Evolutionary conservation across 495 filamentous ascomycete genomes (phyloP).

Genomic region (Penicilliopsis zonata): DNA sequence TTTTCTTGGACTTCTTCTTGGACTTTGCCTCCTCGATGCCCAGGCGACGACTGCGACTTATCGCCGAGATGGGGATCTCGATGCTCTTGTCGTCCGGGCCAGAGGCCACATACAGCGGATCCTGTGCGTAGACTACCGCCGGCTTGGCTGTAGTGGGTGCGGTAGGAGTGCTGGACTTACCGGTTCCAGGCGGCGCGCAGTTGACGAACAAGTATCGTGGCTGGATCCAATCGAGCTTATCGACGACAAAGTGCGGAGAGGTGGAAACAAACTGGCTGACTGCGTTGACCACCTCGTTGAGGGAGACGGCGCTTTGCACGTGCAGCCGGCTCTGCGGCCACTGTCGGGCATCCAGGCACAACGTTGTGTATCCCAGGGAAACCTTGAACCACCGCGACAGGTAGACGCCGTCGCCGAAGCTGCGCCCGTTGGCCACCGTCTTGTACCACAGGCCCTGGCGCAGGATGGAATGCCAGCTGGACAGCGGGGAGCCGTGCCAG

Average conservation of each 20-base stretch:
- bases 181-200: too few relatives aligned
- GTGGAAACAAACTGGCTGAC: slow-evolving; percentile 44
- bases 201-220: slow-evolving; percentile 76
- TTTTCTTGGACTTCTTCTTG: slow-evolving; percentile 7
- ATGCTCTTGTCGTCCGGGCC: slow-evolving; percentile 22
- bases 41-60: slow-evolving; percentile 26
- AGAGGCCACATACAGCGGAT: slow-evolving; percentile 31
- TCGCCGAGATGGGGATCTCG: slow-evolving; percentile 38
- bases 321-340: slow-evolving; percentile 60
- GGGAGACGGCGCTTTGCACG: slow-evolving; percentile 47
- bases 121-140: slow-evolving; percentile 37
- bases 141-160: slow-evolving; percentile 12
- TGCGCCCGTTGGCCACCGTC: slow-evolving; percentile 46
- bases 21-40: slow-evolving; percentile 3
- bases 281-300: slow-evolving; percentile 83
- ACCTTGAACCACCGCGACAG: slow-evolving; percentile 45
- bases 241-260: slow-evolving; percentile 57
- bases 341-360: neutral
- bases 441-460: slow-evolving; percentile 70
- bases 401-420: slow-evolving; percentile 75
- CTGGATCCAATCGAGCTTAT: slow-evolving; percentile 79
- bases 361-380: slow-evolving; percentile 44
- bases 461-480: slow-evolving; percentile 88
- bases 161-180: slow-evolving; percentile 1
- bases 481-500: slow-evolving; percentile 67